Percentiles rank a stretch among this genome's conserved stretches.
Evolutionary conservation across 805 yeast genomes (phyloP).

Genomic region (Yamadazyma ubonensis): DNA sequence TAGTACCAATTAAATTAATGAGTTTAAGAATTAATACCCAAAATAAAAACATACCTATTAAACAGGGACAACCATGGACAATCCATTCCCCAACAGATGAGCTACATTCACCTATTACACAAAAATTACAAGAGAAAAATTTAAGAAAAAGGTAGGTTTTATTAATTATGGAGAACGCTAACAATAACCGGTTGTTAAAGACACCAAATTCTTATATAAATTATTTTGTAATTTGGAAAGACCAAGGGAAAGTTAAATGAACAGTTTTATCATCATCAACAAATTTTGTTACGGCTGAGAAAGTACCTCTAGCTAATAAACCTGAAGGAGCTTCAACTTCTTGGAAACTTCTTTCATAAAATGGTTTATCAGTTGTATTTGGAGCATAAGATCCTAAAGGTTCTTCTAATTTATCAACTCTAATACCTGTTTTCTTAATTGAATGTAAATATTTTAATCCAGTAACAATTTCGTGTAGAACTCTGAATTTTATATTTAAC

Average conservation of each 20-base stretch:
- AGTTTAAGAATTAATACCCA: background rate
- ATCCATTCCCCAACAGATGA: background rate
- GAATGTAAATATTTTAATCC: conserved; percentile 85
- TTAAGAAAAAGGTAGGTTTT: background rate
- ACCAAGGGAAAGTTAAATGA: conserved; percentile 81
- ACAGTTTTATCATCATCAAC: conserved; percentile 80
- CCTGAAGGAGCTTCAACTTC: conserved; percentile 91
- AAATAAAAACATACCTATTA: background rate
- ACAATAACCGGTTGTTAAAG: background rate
- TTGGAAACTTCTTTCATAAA: conserved; percentile 54
- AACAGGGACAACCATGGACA: background rate
- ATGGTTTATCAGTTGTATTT: conserved; percentile 76
- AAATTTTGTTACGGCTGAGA: conserved; percentile 77
- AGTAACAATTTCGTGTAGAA: conserved; percentile 88
- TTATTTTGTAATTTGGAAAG: conserved; percentile 73
- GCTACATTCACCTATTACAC: background rate
- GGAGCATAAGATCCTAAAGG: conserved; percentile 92
- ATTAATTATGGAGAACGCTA: background rate
- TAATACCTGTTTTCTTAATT: conserved; percentile 82
- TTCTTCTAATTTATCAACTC: conserved; percentile 82
- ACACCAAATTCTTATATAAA: background rate
- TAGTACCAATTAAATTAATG: too few species aligned
- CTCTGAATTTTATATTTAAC: conserved; percentile 71
- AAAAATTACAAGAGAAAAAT: background rate
- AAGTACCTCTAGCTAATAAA: conserved; percentile 80